Conservation (phyloP, 140 eudicot genomes). For the Bidens hawaiensis region DNA sequence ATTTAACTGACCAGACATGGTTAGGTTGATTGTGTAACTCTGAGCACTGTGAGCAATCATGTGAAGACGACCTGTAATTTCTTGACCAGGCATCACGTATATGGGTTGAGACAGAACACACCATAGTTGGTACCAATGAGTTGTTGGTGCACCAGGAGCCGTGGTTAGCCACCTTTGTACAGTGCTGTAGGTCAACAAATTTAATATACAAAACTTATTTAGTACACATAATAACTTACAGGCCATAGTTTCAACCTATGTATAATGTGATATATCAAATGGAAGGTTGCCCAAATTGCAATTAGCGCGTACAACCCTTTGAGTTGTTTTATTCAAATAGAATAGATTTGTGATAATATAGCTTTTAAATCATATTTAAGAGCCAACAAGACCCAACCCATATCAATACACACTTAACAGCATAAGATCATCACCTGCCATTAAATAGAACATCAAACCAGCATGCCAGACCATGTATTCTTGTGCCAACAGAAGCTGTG, state of each 20-base stretch:
- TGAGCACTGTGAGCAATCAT: slow-evolving; percentile 97
- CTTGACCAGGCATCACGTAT: slow-evolving; percentile 96
- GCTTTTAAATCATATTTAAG: no score
- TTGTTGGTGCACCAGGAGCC: slow-evolving; percentile 97
- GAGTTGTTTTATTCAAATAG: no score
- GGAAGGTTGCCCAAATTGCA: no score
- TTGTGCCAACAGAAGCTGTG: slow-evolving; percentile 77
- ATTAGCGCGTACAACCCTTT: no score
- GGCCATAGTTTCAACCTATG: no score
- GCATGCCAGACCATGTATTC: slow-evolving; percentile 94
- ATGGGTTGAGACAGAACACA: slow-evolving; percentile 90
- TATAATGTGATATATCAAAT: no score
- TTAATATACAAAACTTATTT: not conserved
- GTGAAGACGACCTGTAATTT: slow-evolving; percentile 75
- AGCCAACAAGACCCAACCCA: no score
- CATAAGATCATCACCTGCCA: slow-evolving; percentile 58
- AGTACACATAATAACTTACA: not conserved
- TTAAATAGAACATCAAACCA: slow-evolving; percentile 95
- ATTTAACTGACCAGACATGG: slow-evolving; percentile 71
- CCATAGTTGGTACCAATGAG: slow-evolving; percentile 97
- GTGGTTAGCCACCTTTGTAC: slow-evolving; percentile 97
- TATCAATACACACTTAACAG: no score
- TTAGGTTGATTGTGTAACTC: slow-evolving; percentile 81
- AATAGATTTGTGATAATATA: no score
- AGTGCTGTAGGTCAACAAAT: slow-evolving; percentile 42